Base-by-base conservation (phyloP, 1,139 yeast genomes). In the Taphrina communis region DNA sequence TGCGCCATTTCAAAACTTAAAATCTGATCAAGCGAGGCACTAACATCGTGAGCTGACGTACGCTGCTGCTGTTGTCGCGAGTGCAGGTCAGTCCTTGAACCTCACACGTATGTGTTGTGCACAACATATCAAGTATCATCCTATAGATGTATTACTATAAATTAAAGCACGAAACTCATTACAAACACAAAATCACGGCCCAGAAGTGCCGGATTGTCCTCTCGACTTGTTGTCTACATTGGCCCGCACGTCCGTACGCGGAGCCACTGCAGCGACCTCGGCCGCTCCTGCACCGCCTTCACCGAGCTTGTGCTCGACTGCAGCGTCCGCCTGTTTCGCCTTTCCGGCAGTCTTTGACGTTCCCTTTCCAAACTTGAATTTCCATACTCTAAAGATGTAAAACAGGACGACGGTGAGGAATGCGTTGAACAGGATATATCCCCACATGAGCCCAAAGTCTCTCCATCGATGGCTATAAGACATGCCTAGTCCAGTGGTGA, bases 401-500 rank as follows among this genome's bases (percentile, higher is more conserved):
- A 80, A 81, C 69, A 80, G 75, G 6, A 70, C 65, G 38, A 80
- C 75, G 83, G 83, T 82, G 31, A 82, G 83, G 68, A 74, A 72
- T 62, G 82, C 74, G 74, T 84, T 83, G 76, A 84, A 81, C 19
- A 77, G 77, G 68, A 83, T 79, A 74, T 80, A 86, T 50, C 80
- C 83, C 78, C 83, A 77, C 76, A 85, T 80, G 72, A 86, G 81
- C 66, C 89, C 89, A 75, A 84, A 81, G 76, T 86, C 83, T 74
- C 88, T 80, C 89, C 89, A 86, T 65, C 86, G 78, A 69, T 85
- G 77, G 50, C 78, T 74, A 75, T 79, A 86, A 44, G 77, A 76
- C 65, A 85, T 80, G 58, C 82, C 81, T 66, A 86, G 77, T 8
- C 79, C 76, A 0, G 74, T 71, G 75, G 88, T 76, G 74, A 81